phyloP scores from a whole-genome alignment of 2,329 filamentous ascomycete species.

The Botrytis cinerea region DNA sequence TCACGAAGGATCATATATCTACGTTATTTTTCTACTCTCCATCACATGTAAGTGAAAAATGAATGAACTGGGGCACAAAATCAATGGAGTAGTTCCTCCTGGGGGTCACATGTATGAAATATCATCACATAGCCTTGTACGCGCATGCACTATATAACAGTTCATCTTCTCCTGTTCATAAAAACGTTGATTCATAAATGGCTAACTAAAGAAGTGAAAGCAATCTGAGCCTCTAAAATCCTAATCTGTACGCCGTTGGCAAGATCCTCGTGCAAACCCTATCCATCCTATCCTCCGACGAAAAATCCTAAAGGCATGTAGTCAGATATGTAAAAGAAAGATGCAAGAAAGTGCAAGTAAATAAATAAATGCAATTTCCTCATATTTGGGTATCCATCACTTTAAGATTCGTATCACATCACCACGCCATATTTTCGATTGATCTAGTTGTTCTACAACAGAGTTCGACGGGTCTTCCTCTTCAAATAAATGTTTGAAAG shows the following conservation, averaged over 20 bases:
- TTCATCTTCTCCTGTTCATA: neutral
- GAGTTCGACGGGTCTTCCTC: neutral
- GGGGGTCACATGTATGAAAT: neutral
- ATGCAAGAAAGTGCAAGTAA: neutral
- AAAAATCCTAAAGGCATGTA: conserved; percentile 2
- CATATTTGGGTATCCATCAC: neutral
- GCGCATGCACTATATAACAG: neutral
- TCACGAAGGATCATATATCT: too few species aligned
- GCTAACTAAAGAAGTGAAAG: neutral
- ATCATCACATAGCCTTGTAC: neutral
- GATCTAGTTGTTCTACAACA: neutral
- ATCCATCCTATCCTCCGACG: neutral
- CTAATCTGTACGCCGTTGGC: neutral
- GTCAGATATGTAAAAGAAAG: neutral
- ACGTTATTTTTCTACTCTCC: too few species aligned
- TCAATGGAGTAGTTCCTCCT: too few species aligned
- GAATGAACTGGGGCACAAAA: too few species aligned
- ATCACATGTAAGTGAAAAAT: too few species aligned
- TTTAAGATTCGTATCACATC: neutral
- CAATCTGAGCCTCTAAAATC: neutral
- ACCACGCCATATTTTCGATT: neutral
- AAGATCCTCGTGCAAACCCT: neutral
- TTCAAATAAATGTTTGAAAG: neutral
- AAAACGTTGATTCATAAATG: neutral
- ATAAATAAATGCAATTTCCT: neutral